phyloP scores from a whole-genome alignment of 495 filamentous ascomycete genomes.

The Aspergillus biplanus region DNA sequence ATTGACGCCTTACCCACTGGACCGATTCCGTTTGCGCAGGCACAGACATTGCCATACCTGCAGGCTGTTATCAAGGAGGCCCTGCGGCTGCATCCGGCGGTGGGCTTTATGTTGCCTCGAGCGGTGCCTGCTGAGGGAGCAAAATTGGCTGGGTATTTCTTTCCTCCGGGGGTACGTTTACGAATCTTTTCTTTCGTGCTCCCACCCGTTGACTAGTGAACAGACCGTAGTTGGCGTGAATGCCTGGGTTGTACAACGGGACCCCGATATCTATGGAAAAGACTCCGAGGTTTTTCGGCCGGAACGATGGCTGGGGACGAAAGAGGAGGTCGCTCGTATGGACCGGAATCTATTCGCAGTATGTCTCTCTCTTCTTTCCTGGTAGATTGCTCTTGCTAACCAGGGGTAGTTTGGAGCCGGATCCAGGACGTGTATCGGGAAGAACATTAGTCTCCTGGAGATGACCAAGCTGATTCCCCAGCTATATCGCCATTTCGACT shows the following conservation, averaged over 20 bases:
- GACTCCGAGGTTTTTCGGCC: conserved; percentile 60
- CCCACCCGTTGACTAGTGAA: background rate
- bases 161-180: background rate
- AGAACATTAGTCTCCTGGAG: conserved; percentile 39
- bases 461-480: conserved; percentile 39
- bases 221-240: conserved; percentile 59
- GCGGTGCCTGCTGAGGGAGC: conserved; percentile 37
- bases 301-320: conserved; percentile 58
- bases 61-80: conserved; percentile 44
- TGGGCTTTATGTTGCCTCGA: conserved; percentile 46
- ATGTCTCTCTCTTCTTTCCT: background rate
- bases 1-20: conserved; percentile 27
- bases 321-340: conserved; percentile 8
- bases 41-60: conserved; percentile 35
- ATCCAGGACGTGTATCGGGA: conserved; percentile 39
- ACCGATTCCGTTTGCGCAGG: conserved; percentile 27
- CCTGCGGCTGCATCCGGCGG: conserved; percentile 62
- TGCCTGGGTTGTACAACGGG: conserved; percentile 65
- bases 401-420: conserved; percentile 37
- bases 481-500: conserved; percentile 35
- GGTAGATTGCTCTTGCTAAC: background rate
- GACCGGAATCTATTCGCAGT: conserved; percentile 13
- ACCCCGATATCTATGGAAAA: conserved; percentile 59
- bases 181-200: background rate
- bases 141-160: conserved; percentile 19